phyloP scores from a whole-genome alignment of 225 moss, liverwort and hornwort species.

The Climacium dendroides region DNA sequence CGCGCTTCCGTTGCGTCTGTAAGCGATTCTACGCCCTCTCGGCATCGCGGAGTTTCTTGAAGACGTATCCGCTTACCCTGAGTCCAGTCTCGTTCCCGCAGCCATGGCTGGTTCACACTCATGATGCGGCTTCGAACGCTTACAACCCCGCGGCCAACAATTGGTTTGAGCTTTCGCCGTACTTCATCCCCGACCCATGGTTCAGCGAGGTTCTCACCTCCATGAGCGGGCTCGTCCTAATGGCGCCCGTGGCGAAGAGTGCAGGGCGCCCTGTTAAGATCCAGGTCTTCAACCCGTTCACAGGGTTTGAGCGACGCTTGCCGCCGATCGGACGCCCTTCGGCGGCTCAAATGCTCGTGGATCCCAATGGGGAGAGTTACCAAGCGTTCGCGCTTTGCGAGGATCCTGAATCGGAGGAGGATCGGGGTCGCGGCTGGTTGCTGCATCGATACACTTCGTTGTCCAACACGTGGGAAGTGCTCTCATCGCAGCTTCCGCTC shows the following conservation, averaged over 20 bases:
- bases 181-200: slow-evolving; percentile 42
- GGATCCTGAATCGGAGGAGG: slow-evolving; percentile 18
- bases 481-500: slow-evolving; percentile 23
- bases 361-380: slow-evolving; percentile 11
- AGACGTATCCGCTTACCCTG: slow-evolving; percentile 12
- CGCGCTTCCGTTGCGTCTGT: slow-evolving; percentile 44
- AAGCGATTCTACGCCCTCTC: slow-evolving; percentile 24
- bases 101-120: slow-evolving; percentile 45
- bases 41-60: slow-evolving; percentile 30
- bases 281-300: slow-evolving; percentile 40
- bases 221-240: slow-evolving; percentile 17
- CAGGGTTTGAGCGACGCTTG: slow-evolving; percentile 20
- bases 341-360: slow-evolving; percentile 37
- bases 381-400: slow-evolving; percentile 27
- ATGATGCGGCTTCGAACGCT: slow-evolving; percentile 16
- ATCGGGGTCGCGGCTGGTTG: slow-evolving; percentile 7
- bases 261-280: slow-evolving; percentile 18
- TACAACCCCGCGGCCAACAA: slow-evolving; percentile 30
- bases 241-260: slow-evolving; percentile 14
- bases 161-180: slow-evolving; percentile 42
- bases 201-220: slow-evolving; percentile 33
- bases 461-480: slow-evolving; percentile 19
- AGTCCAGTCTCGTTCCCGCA: slow-evolving; percentile 22
- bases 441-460: slow-evolving; percentile 26
- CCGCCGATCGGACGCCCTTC: slow-evolving; percentile 40